These are phyloP conservation scores for Solidago caesia DNA, from an alignment of 129 eudicot genomes.

Conservation along the genomic window DNA sequence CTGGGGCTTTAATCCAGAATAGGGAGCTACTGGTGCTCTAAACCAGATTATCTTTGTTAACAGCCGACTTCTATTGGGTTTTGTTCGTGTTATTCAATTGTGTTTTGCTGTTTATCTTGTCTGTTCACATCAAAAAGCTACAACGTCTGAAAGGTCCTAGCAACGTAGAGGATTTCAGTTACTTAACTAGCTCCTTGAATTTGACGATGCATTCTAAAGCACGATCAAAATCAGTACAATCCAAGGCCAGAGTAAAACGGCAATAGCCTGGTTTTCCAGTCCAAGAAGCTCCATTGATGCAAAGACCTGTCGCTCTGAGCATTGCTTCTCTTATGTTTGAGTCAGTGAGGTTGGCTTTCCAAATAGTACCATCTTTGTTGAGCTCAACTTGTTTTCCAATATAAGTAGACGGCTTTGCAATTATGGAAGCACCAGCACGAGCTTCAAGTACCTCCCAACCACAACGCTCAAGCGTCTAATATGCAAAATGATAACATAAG, in stretches of 20 bases:
- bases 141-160: no score
- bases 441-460: constrained; percentile 97
- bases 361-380: constrained; percentile 29
- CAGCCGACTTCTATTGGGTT: no score
- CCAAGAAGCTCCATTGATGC: constrained; percentile 88
- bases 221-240: constrained; percentile 62
- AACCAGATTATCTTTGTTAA: no score
- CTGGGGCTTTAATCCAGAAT: no score
- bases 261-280: constrained; percentile 92
- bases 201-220: constrained; percentile 65
- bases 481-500: constrained; percentile 5
- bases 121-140: no score
- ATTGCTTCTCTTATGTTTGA: constrained; percentile 83
- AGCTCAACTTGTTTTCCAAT: constrained; percentile 60
- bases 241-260: constrained; percentile 80
- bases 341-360: constrained; percentile 62
- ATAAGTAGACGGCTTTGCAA: constrained; percentile 72
- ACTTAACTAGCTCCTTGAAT: constrained; percentile 49
- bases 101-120: no score
- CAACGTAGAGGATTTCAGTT: no score
- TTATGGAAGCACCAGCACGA: constrained; percentile 73
- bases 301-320: constrained; percentile 71
- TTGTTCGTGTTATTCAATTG: no score
- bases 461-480: constrained; percentile 60
- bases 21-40: no score